Evolutionary conservation across 495 filamentous ascomycete genomes (phyloP), one percentile per base, ranked within the genome.

Genomic region (Tetracladium marchalianum): DNA sequence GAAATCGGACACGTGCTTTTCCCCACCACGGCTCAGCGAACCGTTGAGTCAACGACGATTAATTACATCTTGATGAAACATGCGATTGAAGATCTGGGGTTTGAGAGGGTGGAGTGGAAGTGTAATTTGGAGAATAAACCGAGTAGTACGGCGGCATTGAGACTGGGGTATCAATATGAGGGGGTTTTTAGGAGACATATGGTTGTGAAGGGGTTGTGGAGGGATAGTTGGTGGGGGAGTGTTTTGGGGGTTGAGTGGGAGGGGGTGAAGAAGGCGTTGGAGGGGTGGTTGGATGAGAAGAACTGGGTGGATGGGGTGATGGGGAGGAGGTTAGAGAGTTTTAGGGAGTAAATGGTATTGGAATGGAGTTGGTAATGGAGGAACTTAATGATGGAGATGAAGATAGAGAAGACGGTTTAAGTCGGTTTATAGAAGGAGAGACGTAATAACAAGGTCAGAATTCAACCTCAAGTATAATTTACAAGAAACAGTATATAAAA

Each of bases 61-160:
- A 54, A 72, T 33, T 79, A 71, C 46, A 56, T 81, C 1, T 57
- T 76, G 36, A 55, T 64, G 2, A 57, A 59, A 15, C 56, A 71
- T 31, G 60, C 62, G 0, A 72, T 81, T 46, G 66, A 72, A 15
- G 63, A 67, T 7, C 52, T 78, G n/a, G 66, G 68, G 0, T 78
- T 71, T 48, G 53, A 67, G 27, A 65, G 77, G 15, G 65, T 75
- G 16, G 76, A 79, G 56, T 81, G 77, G 76, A 80, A 79, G 50
- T 73, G 70, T 49, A 62, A 79, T 54, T 35, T 60, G 22, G 57
- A 71, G 5, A 80, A 81, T 54, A 65, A 54, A 31, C 52, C 65
- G 0, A 73, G 69, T 15, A 60, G 54, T 31, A 64, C 60, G 5
- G 74, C 76, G 2, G 77, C 77, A 7, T 11, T 52, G 43, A 66